These are phyloP conservation scores for Russula sp. DNA, from an alignment of 768 basidiomycete genomes.

Conservation along the genomic window DNA sequence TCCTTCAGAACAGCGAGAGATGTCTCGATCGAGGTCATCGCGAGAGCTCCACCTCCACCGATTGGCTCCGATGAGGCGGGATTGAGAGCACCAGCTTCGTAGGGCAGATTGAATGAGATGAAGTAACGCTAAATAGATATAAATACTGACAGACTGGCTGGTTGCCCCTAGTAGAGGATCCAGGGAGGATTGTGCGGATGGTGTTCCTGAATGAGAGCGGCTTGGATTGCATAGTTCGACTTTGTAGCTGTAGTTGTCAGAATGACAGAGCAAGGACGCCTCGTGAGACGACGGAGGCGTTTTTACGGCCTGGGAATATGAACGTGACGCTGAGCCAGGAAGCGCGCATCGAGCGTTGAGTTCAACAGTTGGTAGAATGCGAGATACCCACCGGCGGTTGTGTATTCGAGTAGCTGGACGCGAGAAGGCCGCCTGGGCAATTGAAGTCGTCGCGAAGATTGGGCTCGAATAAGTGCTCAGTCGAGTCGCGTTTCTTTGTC, in stretches of 20 bases:
- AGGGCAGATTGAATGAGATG: neutral
- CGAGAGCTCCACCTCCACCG: neutral
- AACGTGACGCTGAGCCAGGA: no score
- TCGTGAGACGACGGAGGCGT: no score
- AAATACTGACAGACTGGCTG: neutral
- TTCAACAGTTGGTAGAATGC: conserved; percentile 28
- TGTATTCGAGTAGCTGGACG: conserved; percentile 24
- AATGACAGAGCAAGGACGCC: no score
- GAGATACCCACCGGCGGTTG: conserved; percentile 23
- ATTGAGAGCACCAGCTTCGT: neutral
- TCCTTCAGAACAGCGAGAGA: neutral
- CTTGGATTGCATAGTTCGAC: no score
- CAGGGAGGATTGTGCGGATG: neutral
- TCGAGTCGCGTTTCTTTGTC: neutral
- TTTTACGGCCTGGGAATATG: no score
- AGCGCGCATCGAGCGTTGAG: conserved; percentile 25
- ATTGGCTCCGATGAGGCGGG: neutral
- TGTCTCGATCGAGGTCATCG: neutral
- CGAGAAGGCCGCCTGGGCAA: conserved; percentile 30
- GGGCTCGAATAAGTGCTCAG: neutral
- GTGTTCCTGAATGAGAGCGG: neutral
- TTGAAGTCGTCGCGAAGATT: conserved; percentile 24
- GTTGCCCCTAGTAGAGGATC: neutral
- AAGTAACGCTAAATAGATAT: neutral
- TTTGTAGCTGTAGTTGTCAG: no score